Conservation (phyloP, 257 asterid species). For the Solanum sparsipilum region DNA sequence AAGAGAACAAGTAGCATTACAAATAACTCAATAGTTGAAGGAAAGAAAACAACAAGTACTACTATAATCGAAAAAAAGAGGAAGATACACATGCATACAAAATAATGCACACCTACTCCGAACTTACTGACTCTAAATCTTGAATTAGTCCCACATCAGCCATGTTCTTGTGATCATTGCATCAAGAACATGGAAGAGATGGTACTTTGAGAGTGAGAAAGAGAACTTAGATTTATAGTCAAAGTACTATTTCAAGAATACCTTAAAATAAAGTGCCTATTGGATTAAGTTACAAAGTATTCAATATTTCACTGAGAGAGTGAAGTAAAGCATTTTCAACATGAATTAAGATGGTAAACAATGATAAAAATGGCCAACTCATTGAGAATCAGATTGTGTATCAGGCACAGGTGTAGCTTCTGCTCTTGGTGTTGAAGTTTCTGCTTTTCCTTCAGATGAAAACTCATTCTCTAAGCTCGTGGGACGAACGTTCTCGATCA, state of each 20-base stretch:
- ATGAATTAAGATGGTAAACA: background rate
- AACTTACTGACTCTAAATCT: background rate
- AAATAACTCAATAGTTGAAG: background rate
- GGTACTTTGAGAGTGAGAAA: background rate
- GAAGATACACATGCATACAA: background rate
- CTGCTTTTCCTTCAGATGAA: slow-evolving; percentile 16
- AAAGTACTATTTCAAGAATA: background rate
- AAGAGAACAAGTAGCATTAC: background rate
- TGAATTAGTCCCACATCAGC: background rate
- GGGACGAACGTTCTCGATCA: slow-evolving; percentile 39
- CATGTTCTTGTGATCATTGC: background rate
- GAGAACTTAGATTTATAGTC: background rate
- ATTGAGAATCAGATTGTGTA: background rate
- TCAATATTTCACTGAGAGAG: slow-evolving; percentile 32
- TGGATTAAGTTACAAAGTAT: background rate
- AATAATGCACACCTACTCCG: background rate
- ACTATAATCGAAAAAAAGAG: background rate
- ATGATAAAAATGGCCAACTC: background rate
- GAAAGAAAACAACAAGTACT: background rate
- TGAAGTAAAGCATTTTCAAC: slow-evolving; percentile 10
- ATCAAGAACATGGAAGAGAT: background rate
- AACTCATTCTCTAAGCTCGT: slow-evolving; percentile 1
- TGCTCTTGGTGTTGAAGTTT: slow-evolving; percentile 15
- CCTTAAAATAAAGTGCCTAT: background rate
- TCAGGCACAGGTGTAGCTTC: slow-evolving; percentile 9